A percentile compares a stretch with the other conserved stretches of the same genome.
Evolutionary conservation across 2,329 filamentous ascomycete species (phyloP).

Genomic region (Alternaria alternata): DNA sequence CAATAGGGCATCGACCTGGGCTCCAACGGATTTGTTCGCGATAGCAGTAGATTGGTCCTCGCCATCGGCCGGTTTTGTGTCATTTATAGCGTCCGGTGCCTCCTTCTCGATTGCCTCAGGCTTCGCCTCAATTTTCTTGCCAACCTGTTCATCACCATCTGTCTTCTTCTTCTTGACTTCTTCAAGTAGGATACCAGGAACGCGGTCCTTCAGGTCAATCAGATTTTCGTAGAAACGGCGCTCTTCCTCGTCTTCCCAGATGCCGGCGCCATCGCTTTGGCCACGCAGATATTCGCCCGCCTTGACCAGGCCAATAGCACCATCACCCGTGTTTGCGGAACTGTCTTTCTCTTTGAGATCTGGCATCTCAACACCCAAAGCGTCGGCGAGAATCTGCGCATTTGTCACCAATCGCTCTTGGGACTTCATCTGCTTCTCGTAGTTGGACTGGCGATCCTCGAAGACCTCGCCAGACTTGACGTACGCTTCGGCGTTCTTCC

Average conservation of each 20-base stretch:
- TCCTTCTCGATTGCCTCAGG: conserved; percentile 48
- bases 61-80: conserved; percentile 62
- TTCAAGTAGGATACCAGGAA: conserved; percentile 90
- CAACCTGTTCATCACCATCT: conserved; percentile 81
- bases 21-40: conserved; percentile 95
- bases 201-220: conserved; percentile 93
- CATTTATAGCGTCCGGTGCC: conserved; percentile 53
- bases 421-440: conserved; percentile 90
- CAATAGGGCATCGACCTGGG: conserved; percentile 91
- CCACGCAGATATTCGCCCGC: conserved; percentile 91
- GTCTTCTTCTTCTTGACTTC: conserved; percentile 93
- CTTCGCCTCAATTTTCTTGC: conserved; percentile 71
- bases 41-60: conserved; percentile 95
- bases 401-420: conserved; percentile 91
- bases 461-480: conserved; percentile 99
- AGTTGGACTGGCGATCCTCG: conserved; percentile 94
- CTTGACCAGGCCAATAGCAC: conserved; percentile 91
- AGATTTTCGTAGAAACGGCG: conserved; percentile 97
- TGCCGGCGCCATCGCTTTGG: conserved; percentile 88
- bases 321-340: conserved; percentile 69
- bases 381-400: conserved; percentile 89
- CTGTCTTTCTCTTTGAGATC: conserved; percentile 86
- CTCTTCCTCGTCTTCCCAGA: conserved; percentile 99
- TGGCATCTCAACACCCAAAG: conserved; percentile 90
- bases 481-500: conserved; percentile 96